Base-by-base conservation (phyloP, 2,329 filamentous ascomycete genomes). In the Penicillium olsonii region DNA sequence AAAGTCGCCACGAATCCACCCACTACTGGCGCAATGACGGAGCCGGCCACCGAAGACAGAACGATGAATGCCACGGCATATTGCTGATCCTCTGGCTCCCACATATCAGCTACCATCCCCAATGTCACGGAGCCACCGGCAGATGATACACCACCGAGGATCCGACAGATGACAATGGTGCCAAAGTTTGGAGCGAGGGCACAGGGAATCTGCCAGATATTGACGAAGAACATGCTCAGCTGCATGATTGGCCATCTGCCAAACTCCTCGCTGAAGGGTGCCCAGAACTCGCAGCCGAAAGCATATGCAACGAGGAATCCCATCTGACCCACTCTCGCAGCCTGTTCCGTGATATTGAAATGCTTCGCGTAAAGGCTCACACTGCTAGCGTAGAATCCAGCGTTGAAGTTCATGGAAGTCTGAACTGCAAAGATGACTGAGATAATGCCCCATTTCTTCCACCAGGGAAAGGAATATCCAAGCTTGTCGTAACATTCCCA, bases 231-330 rank as follows among this genome's bases (percentile, higher is more conserved):
- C 48, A 92, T 72, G 34, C 84, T 88, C 26, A 82, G 71, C 74
- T 92, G 88, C 52, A 92, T 78, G 41, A 92, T 80, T 2, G 85
- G 85, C 78, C 84, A 87, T 37, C 89, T 81, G 5, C 89, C 89
- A 43, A 92, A 78, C 63, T 94, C 89, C 67, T 94, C 89, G 19
- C 84, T 88, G 87, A 88, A 94, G 0, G 89, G 89, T 0, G 89
- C 89, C 89, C 89, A 94, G 0, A 92, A 78, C 70, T 94, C 89
- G 65, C 90, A 92, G 15, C 90, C 89, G 64, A 94, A 90, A 27
- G 87, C 88, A 67, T 94, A 94, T 3, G 84, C 73, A 46, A 94
- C 76, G 18, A 94, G 74, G 69, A 92, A 94, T 55, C 88, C 81
- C 71, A 87, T 85, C 55, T 88, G 87, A 54, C 88, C 88, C 37